phyloP scores from a whole-genome alignment of 768 basidiomycete genomes.

The Hirschioporus abietinus region DNA sequence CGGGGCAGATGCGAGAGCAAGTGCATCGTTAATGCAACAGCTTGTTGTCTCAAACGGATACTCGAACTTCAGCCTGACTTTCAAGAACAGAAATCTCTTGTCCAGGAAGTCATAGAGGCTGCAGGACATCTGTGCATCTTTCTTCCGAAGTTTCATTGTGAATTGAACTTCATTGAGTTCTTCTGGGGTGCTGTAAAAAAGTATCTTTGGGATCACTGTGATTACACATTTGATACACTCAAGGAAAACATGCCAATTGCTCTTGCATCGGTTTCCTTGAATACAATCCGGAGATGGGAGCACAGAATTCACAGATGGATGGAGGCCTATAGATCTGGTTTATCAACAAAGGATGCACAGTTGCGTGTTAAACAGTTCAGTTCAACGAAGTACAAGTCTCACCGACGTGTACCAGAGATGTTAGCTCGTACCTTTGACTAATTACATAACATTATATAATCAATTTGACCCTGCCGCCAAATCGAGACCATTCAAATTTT shows the following conservation, averaged over 20 bases:
- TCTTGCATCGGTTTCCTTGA: slow-evolving; percentile 15
- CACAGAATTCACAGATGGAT: slow-evolving; percentile 27
- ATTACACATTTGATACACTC: slow-evolving; percentile 23
- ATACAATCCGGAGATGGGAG: slow-evolving; percentile 30
- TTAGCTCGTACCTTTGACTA: slow-evolving; percentile 10
- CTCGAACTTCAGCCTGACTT: slow-evolving; percentile 5
- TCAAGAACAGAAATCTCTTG: slow-evolving; percentile 4
- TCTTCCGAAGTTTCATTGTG: slow-evolving; percentile 38
- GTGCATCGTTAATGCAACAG: neutral
- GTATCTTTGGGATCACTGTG: slow-evolving; percentile 20
- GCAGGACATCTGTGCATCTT: slow-evolving; percentile 29
- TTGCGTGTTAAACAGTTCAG: slow-evolving; percentile 18
- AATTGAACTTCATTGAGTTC: slow-evolving; percentile 44
- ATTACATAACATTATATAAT: slow-evolving; percentile 1
- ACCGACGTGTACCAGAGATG: slow-evolving; percentile 19
- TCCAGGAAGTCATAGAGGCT: slow-evolving; percentile 18
- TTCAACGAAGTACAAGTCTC: slow-evolving; percentile 24
- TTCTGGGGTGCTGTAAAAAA: too few species aligned
- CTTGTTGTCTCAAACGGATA: slow-evolving; percentile 3
- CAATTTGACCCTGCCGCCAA: neutral
- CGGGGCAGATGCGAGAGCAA: slow-evolving; percentile 13
- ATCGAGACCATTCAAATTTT: neutral
- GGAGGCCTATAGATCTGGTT: slow-evolving; percentile 27
- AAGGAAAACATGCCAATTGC: slow-evolving; percentile 21
- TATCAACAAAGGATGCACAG: slow-evolving; percentile 17